Conservation (phyloP, 768 basidiomycete genomes). For the Podaxis sp. region DNA sequence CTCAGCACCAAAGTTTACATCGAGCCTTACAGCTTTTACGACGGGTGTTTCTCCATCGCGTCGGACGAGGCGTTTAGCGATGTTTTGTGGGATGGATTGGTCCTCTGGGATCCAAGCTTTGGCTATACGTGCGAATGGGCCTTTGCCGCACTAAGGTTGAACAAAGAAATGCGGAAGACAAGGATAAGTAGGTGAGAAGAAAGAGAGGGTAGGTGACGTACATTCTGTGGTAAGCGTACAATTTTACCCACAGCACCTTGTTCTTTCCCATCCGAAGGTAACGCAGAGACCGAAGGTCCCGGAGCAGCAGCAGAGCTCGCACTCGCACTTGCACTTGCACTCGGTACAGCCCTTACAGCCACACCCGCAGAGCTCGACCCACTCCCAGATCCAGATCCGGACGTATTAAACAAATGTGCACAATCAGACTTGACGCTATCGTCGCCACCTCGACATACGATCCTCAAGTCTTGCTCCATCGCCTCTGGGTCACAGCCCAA, state of each 20-base stretch:
- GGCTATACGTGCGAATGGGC: constrained; percentile 23
- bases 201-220: constrained; percentile 25
- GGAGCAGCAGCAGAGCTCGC: constrained; percentile 36
- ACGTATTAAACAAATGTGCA: constrained; percentile 9
- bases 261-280: constrained; percentile 4
- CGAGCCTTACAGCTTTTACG: constrained; percentile 21
- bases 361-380: not conserved
- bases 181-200: not conserved
- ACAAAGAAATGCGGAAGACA: too few species aligned
- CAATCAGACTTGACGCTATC: not conserved
- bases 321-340: constrained; percentile 27
- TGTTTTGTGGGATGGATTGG: constrained; percentile 20
- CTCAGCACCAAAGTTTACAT: constrained; percentile 21
- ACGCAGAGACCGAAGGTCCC: constrained; percentile 17
- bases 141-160: constrained; percentile 22
- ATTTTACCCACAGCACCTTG: constrained; percentile 36
- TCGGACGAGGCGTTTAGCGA: constrained; percentile 17
- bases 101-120: constrained; percentile 21
- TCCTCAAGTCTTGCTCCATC: constrained; percentile 44
- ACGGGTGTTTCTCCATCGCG: constrained; percentile 15
- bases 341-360: not conserved
- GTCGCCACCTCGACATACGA: constrained; percentile 39
- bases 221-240: constrained; percentile 52
- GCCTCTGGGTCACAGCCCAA: constrained; percentile 42
- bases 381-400: constrained; percentile 28